Conservation (phyloP, 2,329 filamentous ascomycete species). For the Fusarium pseudograminearum region DNA sequence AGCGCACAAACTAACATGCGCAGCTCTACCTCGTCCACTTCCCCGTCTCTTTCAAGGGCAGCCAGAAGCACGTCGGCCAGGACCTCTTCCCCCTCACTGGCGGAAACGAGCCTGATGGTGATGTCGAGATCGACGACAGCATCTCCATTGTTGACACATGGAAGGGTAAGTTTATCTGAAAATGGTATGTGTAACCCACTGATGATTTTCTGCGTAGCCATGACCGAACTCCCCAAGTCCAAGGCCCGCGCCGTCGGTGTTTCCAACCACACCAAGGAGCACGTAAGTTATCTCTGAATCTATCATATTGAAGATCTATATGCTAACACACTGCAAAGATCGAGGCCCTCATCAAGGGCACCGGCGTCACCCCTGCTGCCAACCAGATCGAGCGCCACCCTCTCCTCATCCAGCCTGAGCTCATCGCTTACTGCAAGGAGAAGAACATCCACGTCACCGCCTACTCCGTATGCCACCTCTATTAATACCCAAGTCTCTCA, state of each 20-base stretch:
- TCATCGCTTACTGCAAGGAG: conserved; percentile 68
- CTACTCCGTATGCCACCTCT: conserved; percentile 57
- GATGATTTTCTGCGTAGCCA: not conserved
- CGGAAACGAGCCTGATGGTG: conserved; percentile 71
- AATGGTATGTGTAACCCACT: not conserved
- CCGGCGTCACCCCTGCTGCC: conserved; percentile 71
- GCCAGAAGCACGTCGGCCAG: conserved; percentile 58
- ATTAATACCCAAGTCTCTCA: fast-evolving
- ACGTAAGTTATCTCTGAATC: not conserved
- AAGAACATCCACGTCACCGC: conserved; percentile 68
- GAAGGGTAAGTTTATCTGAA: conserved; percentile 2
- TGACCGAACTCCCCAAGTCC: conserved; percentile 23
- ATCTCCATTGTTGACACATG: conserved; percentile 25
- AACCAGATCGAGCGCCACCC: conserved; percentile 88
- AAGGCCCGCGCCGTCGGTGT: conserved; percentile 78
- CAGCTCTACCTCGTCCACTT: conserved; percentile 72
- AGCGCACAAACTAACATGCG: not conserved
- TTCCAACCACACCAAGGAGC: conserved; percentile 77
- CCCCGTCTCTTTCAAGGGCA: conserved; percentile 64
- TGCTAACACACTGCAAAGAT: conserved; percentile 53
- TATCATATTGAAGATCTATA: not conserved
- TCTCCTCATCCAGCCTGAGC: conserved; percentile 72
- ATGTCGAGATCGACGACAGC: conserved; percentile 53
- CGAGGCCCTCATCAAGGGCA: conserved; percentile 66
- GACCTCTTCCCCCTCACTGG: conserved; percentile 59